Percentiles rank a stretch among this genome's conserved stretches.
Conservation (phyloP, 2,329 filamentous ascomycete species). For the Stemphylium lycopersici region DNA sequence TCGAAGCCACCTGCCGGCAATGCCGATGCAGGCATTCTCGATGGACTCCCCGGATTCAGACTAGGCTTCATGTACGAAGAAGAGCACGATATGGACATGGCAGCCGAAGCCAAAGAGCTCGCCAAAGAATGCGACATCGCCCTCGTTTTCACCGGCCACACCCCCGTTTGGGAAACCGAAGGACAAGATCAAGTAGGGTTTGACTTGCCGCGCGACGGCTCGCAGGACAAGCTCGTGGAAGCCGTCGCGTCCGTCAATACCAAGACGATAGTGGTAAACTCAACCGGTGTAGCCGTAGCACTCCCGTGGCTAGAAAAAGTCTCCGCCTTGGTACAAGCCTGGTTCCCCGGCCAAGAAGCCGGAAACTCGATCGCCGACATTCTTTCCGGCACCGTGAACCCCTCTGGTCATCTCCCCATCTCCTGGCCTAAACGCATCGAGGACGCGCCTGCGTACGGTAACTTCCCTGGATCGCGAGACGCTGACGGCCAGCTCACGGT, state of each 20-base stretch:
- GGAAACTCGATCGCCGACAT: constrained; percentile 52
- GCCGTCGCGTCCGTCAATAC: constrained; percentile 70
- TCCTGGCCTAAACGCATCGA: constrained; percentile 48
- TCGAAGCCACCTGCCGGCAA: constrained; percentile 63
- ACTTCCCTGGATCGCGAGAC: constrained; percentile 49
- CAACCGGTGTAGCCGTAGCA: constrained; percentile 75
- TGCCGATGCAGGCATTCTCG: constrained; percentile 29
- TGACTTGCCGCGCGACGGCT: constrained; percentile 61
- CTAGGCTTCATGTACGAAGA: constrained; percentile 42
- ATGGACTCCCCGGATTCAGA: constrained; percentile 40
- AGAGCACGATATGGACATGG: constrained; percentile 39
- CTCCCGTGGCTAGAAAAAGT: constrained; percentile 68
- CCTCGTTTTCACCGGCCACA: constrained; percentile 45
- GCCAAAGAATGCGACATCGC: constrained; percentile 38
- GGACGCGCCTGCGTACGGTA: constrained; percentile 45
- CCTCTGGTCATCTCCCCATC: constrained; percentile 48
- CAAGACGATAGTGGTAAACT: constrained; percentile 74
- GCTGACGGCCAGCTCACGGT: constrained; percentile 65
- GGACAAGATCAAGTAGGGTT: constrained; percentile 65
- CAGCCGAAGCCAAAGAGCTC: constrained; percentile 31
- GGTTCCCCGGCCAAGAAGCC: constrained; percentile 52
- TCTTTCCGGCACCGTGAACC: constrained; percentile 49
- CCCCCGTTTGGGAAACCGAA: constrained; percentile 55
- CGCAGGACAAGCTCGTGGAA: constrained; percentile 68
- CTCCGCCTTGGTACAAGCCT: constrained; percentile 49